Evolutionary conservation across 179 eudicot genomes (phyloP).

Genomic region (Beta lomatogona): DNA sequence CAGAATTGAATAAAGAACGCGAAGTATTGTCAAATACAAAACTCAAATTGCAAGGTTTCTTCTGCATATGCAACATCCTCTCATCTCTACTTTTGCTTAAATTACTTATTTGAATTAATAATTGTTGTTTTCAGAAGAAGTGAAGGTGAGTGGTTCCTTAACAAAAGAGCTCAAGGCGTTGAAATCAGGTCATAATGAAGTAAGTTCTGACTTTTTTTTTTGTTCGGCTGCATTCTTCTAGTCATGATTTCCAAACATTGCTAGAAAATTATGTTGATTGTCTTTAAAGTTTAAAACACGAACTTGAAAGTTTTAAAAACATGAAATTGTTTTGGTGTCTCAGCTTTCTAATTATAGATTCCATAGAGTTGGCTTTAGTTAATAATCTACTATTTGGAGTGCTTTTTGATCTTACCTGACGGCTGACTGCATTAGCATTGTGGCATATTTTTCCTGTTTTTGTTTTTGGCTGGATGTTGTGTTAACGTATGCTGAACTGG

Average conservation of each 20-base stretch:
- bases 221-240: too few species aligned
- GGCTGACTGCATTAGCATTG: neutral
- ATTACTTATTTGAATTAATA: conserved; percentile 6
- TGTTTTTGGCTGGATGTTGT: conserved; percentile 2
- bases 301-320: neutral
- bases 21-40: conserved; percentile 49
- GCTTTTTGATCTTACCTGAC: neutral
- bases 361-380: neutral
- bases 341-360: neutral
- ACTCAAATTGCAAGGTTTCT: conserved; percentile 67
- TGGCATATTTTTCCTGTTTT: neutral
- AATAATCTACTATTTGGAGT: neutral
- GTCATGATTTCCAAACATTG: neutral
- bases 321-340: neutral
- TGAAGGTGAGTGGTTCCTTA: conserved; percentile 53
- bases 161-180: conserved; percentile 61
- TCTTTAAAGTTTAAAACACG: neutral
- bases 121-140: conserved; percentile 59
- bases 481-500: conserved; percentile 1
- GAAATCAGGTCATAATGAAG: conserved; percentile 61
- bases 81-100: neutral
- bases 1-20: conserved; percentile 68
- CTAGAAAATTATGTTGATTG: neutral
- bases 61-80: neutral
- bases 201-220: conserved; percentile 40